phyloP scores from a whole-genome alignment of 176 grass and related monocot species.

The Otatea glauca region DNA sequence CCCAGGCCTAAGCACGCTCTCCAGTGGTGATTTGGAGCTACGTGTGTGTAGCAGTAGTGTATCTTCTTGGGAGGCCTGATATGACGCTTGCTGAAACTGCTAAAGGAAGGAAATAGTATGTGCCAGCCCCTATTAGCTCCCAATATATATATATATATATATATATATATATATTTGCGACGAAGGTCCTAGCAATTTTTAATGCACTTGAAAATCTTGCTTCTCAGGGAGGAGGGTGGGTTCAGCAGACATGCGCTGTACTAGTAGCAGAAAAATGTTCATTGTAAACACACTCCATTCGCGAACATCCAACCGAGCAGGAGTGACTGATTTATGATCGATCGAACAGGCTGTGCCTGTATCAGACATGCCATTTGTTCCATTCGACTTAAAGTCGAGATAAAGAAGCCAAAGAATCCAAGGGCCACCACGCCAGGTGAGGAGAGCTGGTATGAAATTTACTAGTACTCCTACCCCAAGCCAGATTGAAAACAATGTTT shows the following conservation, averaged over 20 bases:
- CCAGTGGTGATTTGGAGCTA: conserved; percentile 24
- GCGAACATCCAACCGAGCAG: background rate
- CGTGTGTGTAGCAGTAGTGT: conserved; percentile 3
- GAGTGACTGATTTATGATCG: conserved; percentile 16
- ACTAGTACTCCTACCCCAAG: background rate
- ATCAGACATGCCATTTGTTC: conserved; percentile 43
- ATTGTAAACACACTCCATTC: background rate
- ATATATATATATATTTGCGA: no score
- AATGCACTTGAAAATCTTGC: background rate
- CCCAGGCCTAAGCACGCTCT: background rate
- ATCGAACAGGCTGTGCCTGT: conserved; percentile 18
- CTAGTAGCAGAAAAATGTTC: background rate
- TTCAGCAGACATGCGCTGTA: background rate
- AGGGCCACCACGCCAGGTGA: background rate
- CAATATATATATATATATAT: no score
- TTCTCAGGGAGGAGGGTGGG: background rate
- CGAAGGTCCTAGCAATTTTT: no score
- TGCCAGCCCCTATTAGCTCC: background rate
- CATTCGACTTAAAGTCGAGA: conserved; percentile 6
- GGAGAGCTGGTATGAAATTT: conserved; percentile 13
- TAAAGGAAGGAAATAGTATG: conserved; percentile 34
- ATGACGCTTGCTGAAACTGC: conserved; percentile 10
- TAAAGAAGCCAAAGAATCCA: conserved; percentile 22
- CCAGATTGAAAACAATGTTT: conserved; percentile 50
- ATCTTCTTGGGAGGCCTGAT: background rate